A percentile compares a stretch with the other conserved stretches of the same genome.
phyloP scores from a whole-genome alignment of 345 rosid species.

The Rubroshorea leprosula region DNA sequence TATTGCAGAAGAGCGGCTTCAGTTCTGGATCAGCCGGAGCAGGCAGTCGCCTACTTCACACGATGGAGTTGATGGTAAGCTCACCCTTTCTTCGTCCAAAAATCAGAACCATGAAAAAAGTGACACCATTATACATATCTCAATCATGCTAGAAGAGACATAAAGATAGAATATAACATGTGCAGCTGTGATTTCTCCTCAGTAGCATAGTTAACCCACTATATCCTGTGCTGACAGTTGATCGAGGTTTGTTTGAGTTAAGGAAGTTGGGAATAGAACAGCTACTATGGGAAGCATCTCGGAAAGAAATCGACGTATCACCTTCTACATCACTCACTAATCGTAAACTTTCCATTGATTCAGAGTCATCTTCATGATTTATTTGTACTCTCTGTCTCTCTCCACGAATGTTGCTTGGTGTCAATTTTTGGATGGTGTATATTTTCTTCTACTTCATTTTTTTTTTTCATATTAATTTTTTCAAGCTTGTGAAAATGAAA shows the following conservation, averaged over 20 bases:
- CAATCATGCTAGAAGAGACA: too few species aligned
- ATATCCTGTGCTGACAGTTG: slow-evolving; percentile 37
- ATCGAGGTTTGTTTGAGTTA: slow-evolving; percentile 71
- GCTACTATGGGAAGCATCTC: slow-evolving; percentile 87
- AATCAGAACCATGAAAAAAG: not conserved
- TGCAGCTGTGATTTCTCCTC: too few species aligned
- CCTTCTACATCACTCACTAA: slow-evolving; percentile 18
- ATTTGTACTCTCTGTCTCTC: not conserved
- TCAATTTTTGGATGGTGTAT: slow-evolving; percentile 9
- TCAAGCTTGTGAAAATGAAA: not conserved
- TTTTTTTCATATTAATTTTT: too few species aligned
- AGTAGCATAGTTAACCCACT: not conserved
- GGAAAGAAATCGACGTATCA: slow-evolving; percentile 48
- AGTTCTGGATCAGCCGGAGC: slow-evolving; percentile 55
- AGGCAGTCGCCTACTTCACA: slow-evolving; percentile 61
- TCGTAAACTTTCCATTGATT: slow-evolving; percentile 24
- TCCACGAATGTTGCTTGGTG: not conserved
- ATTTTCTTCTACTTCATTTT: not conserved
- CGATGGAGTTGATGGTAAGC: slow-evolving; percentile 74
- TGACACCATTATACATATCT: not conserved
- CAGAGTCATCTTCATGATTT: slow-evolving; percentile 17
- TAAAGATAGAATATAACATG: too few species aligned
- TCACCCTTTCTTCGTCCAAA: not conserved
- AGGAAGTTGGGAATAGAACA: slow-evolving; percentile 85
- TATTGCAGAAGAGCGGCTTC: slow-evolving; percentile 67